Base-by-base conservation (phyloP, 306 rosid species). In the Cicer bijugum region DNA sequence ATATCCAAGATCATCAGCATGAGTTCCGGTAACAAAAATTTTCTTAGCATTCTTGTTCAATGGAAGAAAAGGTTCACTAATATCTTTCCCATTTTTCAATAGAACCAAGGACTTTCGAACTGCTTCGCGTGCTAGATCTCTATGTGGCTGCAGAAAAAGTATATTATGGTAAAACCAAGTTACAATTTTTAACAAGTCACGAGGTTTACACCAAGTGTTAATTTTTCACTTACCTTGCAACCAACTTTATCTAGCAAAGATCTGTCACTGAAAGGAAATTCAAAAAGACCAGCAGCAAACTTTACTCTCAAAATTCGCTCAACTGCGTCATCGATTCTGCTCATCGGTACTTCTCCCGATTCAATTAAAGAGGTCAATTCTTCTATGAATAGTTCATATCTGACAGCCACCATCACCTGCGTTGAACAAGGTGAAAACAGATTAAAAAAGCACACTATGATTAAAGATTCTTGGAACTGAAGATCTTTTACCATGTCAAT, bases 291-390 rank as follows among this genome's bases (percentile, higher is more conserved):
- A 12, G 97, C 86, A 42, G 80, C 86, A 39, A 91, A 89, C 82
- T 93, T 93, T 71, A 93, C 97, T 88, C 96, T 86, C 71, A 93
- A 85, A 74, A 91, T 89, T 61, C 94, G 77, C 76, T 88, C 96
- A 81, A 89, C 92, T 16, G 97, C 91, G 53, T 93, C 94, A 78
- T 93, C 88, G 43, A 91, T 88, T 83, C 96, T 88, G 68, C 87
- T 76, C 66, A 85, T 75, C 19, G 90, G 78, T 52, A 93, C 74
- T 66, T 86, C 76, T 75, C 94, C 94, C 5, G 90, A 84, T 84
- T 88, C 84, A 44, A 91, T 86, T 55, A 91, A 84, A 71, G 62
- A 84, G 66, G 82, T 79, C 73, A 93, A 72, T 20, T 83, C 86
- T 61, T 82, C 67, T 68, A 89, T 47, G 75, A 93, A 91, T 44